Conservation (phyloP, 345 rosid species). For the Gossypium turneri region DNA sequence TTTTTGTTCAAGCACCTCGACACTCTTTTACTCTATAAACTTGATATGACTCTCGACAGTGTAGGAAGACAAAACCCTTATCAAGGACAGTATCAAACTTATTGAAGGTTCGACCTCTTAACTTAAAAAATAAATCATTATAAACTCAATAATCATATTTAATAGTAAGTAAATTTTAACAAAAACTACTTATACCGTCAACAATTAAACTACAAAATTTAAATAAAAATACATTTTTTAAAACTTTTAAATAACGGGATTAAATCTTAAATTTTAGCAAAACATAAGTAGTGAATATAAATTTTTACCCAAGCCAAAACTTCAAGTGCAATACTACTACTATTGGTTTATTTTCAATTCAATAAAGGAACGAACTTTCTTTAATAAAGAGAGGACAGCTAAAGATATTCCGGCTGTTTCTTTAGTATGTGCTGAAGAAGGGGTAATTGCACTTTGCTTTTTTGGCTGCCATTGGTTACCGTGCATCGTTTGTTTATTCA, state of each 20-base stretch:
- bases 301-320: not conserved
- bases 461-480: not conserved
- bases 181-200: too few relatives aligned
- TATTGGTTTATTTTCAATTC: conserved; percentile 1
- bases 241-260: not conserved
- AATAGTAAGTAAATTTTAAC: too few relatives aligned
- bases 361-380: conserved; percentile 11
- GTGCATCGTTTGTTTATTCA: not conserved
- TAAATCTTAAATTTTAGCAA: not conserved
- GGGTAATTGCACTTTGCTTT: not conserved
- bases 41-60: too few relatives aligned
- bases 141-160: too few relatives aligned
- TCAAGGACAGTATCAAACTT: not conserved
- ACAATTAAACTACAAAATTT: not conserved
- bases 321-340: not conserved
- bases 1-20: too few relatives aligned
- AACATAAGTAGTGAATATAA: not conserved
- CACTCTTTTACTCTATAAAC: too few relatives aligned
- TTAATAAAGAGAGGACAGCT: conserved; percentile 2
- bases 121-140: too few relatives aligned
- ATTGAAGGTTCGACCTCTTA: not conserved
- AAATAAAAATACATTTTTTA: not conserved
- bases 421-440: not conserved
- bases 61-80: too few relatives aligned
- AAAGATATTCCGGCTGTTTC: conserved; percentile 4